Conservation (phyloP, 805 yeast genomes). For the Suhomyces prunicola region DNA sequence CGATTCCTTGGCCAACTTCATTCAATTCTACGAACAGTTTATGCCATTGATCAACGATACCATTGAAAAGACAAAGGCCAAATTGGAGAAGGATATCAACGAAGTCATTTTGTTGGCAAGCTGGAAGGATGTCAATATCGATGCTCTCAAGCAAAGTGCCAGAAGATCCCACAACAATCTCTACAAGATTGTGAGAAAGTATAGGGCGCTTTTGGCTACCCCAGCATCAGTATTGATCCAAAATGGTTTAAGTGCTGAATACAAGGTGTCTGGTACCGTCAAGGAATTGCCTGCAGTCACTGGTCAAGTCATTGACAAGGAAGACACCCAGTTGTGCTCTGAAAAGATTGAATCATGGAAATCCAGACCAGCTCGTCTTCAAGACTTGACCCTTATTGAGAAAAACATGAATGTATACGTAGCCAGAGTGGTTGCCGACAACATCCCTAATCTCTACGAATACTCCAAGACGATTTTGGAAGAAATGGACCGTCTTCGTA, state of each 20-base stretch:
- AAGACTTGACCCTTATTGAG: constrained; percentile 48
- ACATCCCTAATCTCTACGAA: constrained; percentile 48
- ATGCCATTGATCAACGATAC: constrained; percentile 43
- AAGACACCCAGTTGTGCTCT: constrained; percentile 21
- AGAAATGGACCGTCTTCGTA: constrained; percentile 60
- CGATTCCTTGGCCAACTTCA: constrained; percentile 53
- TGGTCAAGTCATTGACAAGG: constrained; percentile 8
- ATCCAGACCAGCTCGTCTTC: constrained; percentile 55
- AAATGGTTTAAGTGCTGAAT: constrained; percentile 42
- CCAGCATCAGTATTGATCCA: constrained; percentile 58
- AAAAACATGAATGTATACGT: constrained; percentile 54
- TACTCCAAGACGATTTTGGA: constrained; percentile 52
- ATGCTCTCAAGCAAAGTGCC: constrained; percentile 92
- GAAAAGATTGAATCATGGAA: constrained; percentile 45
- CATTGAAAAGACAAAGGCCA: constrained; percentile 45
- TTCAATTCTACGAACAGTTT: constrained; percentile 69
- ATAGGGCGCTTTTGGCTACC: constrained; percentile 57
- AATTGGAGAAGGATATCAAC: constrained; percentile 71
- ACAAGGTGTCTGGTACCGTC: neutral
- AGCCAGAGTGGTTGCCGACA: constrained; percentile 26
- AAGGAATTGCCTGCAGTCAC: constrained; percentile 10
- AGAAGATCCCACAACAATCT: constrained; percentile 80
- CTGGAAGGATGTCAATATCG: constrained; percentile 95
- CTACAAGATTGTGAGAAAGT: constrained; percentile 80
- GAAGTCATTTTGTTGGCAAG: constrained; percentile 89